These are phyloP conservation scores for Boletus pseudopeckii DNA, from an alignment of 768 basidiomycete genomes.

Conservation along the genomic window DNA sequence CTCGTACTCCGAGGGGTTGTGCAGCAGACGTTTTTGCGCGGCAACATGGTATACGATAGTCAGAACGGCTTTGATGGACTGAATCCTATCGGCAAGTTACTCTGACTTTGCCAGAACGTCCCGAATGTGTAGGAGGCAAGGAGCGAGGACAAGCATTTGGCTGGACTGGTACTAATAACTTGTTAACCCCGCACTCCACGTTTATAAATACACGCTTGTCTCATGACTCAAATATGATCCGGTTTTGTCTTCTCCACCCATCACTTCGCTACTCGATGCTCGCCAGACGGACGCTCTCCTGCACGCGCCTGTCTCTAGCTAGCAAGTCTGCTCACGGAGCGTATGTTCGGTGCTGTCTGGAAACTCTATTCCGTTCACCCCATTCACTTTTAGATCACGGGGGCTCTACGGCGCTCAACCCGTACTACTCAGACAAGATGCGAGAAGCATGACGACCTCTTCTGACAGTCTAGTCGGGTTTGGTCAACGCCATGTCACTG, in stretches of 20 bases:
- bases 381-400: conserved; percentile 1
- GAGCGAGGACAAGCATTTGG: neutral
- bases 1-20: conserved; percentile 67
- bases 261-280: conserved; percentile 9
- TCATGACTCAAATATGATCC: neutral
- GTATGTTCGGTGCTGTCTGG: conserved; percentile 12
- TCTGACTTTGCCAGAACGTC: neutral
- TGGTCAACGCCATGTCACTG: conserved; percentile 44
- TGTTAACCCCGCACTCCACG: neutral
- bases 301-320: neutral
- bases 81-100: conserved; percentile 36
- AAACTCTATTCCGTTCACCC: neutral
- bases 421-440: neutral
- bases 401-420: neutral
- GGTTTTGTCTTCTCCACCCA: neutral
- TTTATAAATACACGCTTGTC: neutral
- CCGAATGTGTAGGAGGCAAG: neutral
- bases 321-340: neutral
- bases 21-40: conserved; percentile 76
- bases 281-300: conserved; percentile 7
- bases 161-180: too few relatives aligned
- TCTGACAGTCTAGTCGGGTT: conserved; percentile 29
- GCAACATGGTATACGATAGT: conserved; percentile 59
- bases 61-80: conserved; percentile 36
- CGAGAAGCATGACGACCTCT: conserved; percentile 22